phyloP scores from a whole-genome alignment of 2,329 filamentous ascomycete genomes.

The Aspergillus sclerotialis region DNA sequence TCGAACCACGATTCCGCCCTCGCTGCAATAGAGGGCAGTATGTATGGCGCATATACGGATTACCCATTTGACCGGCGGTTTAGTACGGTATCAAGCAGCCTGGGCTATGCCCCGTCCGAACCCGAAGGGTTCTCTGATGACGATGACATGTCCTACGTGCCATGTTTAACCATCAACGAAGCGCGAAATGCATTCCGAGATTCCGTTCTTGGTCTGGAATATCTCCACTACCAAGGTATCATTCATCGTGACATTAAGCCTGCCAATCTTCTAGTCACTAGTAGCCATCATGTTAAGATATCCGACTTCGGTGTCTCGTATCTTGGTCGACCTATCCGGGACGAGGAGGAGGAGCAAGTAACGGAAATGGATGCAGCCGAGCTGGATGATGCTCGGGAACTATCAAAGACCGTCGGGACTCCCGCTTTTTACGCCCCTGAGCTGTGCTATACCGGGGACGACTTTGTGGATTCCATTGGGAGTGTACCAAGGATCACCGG shows the following conservation, averaged over 20 bases:
- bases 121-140: slow-evolving; percentile 45
- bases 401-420: slow-evolving; percentile 97
- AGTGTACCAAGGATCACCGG: slow-evolving; percentile 67
- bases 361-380: slow-evolving; percentile 79
- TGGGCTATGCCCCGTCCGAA: slow-evolving; percentile 38
- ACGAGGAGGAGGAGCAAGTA: slow-evolving; percentile 70
- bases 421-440: slow-evolving; percentile 97
- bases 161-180: slow-evolving; percentile 80
- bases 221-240: slow-evolving; percentile 80
- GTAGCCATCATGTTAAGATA: slow-evolving; percentile 84
- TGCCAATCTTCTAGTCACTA: slow-evolving; percentile 84
- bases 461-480: slow-evolving; percentile 49
- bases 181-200: slow-evolving; percentile 83
- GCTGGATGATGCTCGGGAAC: slow-evolving; percentile 84
- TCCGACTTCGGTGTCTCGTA: slow-evolving; percentile 99
- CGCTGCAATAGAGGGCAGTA: slow-evolving; percentile 65
- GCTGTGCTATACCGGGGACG: slow-evolving; percentile 79
- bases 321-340: slow-evolving; percentile 78
- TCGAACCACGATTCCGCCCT: slow-evolving; percentile 30
- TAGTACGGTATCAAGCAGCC: slow-evolving; percentile 67
- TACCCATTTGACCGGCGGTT: slow-evolving; percentile 61
- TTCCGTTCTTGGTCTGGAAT: slow-evolving; percentile 86
- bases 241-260: slow-evolving; percentile 82
- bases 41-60: slow-evolving; percentile 67
- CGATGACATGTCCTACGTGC: slow-evolving; percentile 88